phyloP scores from a whole-genome alignment of 208 protist species.

The Leishmania tropica region DNA sequence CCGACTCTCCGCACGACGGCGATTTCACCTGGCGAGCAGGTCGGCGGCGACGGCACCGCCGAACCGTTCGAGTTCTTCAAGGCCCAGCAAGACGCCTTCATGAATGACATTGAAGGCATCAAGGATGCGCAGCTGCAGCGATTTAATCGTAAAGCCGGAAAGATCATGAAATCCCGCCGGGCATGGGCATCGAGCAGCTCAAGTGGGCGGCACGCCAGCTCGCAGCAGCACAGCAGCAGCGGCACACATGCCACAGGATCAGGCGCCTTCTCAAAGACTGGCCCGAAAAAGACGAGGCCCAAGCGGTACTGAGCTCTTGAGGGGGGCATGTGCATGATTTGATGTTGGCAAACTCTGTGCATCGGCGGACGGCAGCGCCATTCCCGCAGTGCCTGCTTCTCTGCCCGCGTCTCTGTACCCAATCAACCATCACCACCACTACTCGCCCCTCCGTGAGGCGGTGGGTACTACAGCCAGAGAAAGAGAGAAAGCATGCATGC shows the following conservation, averaged over 20 bases:
- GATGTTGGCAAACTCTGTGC: background rate
- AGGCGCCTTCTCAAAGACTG: background rate
- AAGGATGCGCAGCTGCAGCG: constrained; percentile 52
- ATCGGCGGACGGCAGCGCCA: background rate
- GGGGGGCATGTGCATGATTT: background rate
- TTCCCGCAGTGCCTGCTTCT: background rate
- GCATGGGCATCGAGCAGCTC: background rate
- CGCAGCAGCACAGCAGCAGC: background rate
- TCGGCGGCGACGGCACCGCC: background rate
- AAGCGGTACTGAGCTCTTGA: constrained; percentile 26
- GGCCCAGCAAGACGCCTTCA: constrained; percentile 68
- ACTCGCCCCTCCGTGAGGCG: background rate
- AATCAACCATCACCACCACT: background rate
- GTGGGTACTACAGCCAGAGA: background rate
- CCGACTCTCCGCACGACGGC: constrained; percentile 50
- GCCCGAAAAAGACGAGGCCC: constrained; percentile 7
- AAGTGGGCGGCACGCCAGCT: background rate
- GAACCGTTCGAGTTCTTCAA: constrained; percentile 69
- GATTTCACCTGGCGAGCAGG: constrained; percentile 17
- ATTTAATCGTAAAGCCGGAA: background rate
- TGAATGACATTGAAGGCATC: constrained; percentile 74
- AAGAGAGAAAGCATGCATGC: background rate
- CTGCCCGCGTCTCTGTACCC: background rate
- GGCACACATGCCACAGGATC: background rate
- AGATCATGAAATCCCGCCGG: background rate